Percentiles rank a stretch among this genome's conserved stretches.
Evolutionary conservation across 805 yeast species (phyloP).

Genomic region (Pichia pseudocactophila): DNA sequence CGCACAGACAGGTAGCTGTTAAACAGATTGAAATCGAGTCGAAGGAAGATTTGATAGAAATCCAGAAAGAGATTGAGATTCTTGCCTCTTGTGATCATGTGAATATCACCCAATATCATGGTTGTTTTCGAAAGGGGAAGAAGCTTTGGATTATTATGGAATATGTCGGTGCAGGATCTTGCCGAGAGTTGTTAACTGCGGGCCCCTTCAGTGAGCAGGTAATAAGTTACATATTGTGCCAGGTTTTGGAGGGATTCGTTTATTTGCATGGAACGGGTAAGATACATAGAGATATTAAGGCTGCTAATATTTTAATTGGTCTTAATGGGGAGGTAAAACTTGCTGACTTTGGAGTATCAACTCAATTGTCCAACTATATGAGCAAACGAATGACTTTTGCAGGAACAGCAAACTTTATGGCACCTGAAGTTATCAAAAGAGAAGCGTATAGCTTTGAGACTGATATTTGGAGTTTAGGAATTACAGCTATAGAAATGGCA

Average conservation of each 20-base stretch:
- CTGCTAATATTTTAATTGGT: constrained; percentile 78
- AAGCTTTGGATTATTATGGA: constrained; percentile 80
- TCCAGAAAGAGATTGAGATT: constrained; percentile 62
- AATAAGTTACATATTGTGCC: constrained; percentile 45
- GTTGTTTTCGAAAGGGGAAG: constrained; percentile 60
- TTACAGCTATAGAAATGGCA: constrained; percentile 66
- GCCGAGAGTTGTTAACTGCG: constrained; percentile 53
- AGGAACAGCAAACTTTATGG: constrained; percentile 59
- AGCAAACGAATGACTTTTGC: constrained; percentile 45
- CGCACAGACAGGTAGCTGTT: constrained; percentile 42
- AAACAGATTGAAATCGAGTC: constrained; percentile 67
- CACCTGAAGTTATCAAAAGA: constrained; percentile 47
- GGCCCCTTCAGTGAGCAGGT: constrained; percentile 50
- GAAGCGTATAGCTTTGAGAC: constrained; percentile 60
- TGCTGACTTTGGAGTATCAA: constrained; percentile 95
- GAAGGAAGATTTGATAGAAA: constrained; percentile 62
- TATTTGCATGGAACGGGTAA: constrained; percentile 66
- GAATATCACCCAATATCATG: constrained; percentile 59
- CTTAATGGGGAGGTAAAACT: constrained; percentile 68
- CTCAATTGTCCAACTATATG: constrained; percentile 53
- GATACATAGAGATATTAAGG: constrained; percentile 89
- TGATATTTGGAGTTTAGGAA: constrained; percentile 75
- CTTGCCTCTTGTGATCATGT: constrained; percentile 55
- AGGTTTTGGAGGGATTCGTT: constrained; percentile 49
- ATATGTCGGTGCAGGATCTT: constrained; percentile 68